A percentile compares a stretch with the other conserved stretches of the same genome.
Conservation (phyloP, 2,329 filamentous ascomycete genomes). For the Alternaria triticimaculans region DNA sequence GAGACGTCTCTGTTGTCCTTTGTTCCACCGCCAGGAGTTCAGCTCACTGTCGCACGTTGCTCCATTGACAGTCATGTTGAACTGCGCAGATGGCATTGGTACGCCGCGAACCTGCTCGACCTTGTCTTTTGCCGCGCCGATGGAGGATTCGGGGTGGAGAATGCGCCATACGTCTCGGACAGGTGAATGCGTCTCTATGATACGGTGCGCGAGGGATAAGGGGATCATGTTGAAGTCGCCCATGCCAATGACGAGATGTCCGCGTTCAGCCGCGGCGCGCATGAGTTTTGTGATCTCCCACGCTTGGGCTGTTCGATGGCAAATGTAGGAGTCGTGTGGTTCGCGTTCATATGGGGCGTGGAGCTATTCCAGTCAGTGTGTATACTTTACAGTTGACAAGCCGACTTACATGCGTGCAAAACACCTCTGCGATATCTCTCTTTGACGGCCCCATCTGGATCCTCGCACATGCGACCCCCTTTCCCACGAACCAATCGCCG, state of each 20-base stretch:
- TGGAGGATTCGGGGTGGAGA: conserved; percentile 80
- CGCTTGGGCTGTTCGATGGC: conserved; percentile 88
- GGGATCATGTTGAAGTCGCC: conserved; percentile 99
- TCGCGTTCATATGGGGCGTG: conserved; percentile 88
- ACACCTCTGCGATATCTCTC: conserved; percentile 81
- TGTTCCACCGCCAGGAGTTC: conserved; percentile 94
- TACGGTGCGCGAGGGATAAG: conserved; percentile 78
- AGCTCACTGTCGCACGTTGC: conserved; percentile 83
- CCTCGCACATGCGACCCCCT: conserved; percentile 84
- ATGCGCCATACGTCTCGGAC: conserved; percentile 86
- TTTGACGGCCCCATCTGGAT: conserved; percentile 72
- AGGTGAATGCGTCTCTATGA: conserved; percentile 79
- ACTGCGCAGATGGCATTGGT: conserved; percentile 75
- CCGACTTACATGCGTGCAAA: conserved; percentile 77
- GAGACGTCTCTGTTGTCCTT: conserved; percentile 71
- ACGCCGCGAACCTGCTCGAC: conserved; percentile 70
- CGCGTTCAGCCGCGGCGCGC: conserved; percentile 77
- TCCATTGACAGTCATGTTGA: conserved; percentile 81
- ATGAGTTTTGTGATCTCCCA: conserved; percentile 95
- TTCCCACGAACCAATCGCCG: conserved; percentile 96
- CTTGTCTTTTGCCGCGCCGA: conserved; percentile 74
- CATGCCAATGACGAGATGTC: conserved; percentile 82
- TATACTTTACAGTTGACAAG: background rate
- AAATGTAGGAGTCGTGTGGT: conserved; percentile 82
- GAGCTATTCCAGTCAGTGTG: conserved; percentile 57